A percentile compares a stretch with the other conserved stretches of the same genome.
phyloP scores from a whole-genome alignment of 1,284 basidiomycete species.

The Paramarasmius palmivorus region DNA sequence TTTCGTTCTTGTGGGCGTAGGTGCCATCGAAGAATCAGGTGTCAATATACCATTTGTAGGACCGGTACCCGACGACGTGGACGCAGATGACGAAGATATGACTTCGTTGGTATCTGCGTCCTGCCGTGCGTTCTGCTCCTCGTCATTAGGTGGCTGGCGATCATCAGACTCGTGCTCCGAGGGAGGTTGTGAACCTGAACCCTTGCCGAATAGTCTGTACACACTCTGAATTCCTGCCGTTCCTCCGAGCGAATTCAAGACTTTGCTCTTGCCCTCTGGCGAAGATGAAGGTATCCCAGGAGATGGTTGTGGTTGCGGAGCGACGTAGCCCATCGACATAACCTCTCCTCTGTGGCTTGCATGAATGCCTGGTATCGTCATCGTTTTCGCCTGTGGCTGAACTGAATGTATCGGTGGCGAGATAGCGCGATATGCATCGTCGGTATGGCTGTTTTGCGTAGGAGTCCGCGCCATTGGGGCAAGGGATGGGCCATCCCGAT shows the following conservation, averaged over 20 bases:
- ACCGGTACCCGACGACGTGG: too few relatives aligned
- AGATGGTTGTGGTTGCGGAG: constrained; percentile 40
- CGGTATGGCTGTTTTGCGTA: constrained; percentile 18
- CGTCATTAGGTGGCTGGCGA: neutral
- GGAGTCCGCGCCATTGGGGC: constrained; percentile 16
- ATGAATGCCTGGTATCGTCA: constrained; percentile 82
- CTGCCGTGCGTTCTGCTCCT: neutral
- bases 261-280: constrained; percentile 2
- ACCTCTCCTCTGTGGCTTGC: constrained; percentile 76
- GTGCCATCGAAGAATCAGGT: neutral
- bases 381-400: constrained; percentile 72
- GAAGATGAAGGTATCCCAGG: constrained; percentile 36
- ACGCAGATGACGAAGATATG: constrained; percentile 6
- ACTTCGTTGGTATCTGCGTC: constrained; percentile 3
- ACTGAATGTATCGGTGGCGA: constrained; percentile 27
- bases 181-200: constrained; percentile 23
- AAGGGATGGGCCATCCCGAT: constrained; percentile 15
- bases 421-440: constrained; percentile 21
- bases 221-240: constrained; percentile 56
- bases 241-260: constrained; percentile 8
- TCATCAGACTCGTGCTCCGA: neutral
- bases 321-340: constrained; percentile 75
- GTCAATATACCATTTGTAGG: neutral
- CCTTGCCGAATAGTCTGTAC: constrained; percentile 68
- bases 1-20: neutral